Conservation (phyloP, 1,284 basidiomycete genomes). For the Rhodotorula sp. region DNA sequence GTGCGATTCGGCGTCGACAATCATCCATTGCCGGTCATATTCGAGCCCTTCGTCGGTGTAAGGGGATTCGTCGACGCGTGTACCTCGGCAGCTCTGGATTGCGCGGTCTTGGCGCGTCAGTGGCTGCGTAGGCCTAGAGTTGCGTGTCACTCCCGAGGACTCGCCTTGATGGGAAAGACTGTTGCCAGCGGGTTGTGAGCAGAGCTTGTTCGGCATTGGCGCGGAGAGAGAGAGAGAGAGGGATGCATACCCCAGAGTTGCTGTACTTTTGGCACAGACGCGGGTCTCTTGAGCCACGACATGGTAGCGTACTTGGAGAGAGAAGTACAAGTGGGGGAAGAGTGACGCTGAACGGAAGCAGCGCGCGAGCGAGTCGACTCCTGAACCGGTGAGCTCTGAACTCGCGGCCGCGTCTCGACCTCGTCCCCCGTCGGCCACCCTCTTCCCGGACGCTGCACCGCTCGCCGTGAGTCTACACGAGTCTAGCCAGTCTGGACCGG, state of each 20-base stretch:
- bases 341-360: no score
- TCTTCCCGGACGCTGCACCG: not conserved
- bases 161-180: conserved; percentile 33
- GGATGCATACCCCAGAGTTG: conserved; percentile 22
- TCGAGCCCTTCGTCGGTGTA: conserved; percentile 24
- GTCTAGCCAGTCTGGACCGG: no score
- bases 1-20: conserved; percentile 30
- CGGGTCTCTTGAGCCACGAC: not conserved
- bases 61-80: not conserved
- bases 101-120: not conserved
- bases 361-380: no score
- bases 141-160: not conserved
- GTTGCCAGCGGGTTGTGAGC: not conserved
- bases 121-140: not conserved
- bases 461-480: not conserved
- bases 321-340: no score
- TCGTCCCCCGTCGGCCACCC: not conserved
- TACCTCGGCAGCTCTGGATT: conserved; percentile 19
- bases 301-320: no score
- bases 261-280: not conserved
- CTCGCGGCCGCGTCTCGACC: not conserved
- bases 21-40: conserved; percentile 38
- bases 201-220: not conserved
- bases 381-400: not conserved
- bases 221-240: not conserved